Base-by-base conservation (phyloP, 106 monocot genomes). In the Phalaenopsis equestris region DNA sequence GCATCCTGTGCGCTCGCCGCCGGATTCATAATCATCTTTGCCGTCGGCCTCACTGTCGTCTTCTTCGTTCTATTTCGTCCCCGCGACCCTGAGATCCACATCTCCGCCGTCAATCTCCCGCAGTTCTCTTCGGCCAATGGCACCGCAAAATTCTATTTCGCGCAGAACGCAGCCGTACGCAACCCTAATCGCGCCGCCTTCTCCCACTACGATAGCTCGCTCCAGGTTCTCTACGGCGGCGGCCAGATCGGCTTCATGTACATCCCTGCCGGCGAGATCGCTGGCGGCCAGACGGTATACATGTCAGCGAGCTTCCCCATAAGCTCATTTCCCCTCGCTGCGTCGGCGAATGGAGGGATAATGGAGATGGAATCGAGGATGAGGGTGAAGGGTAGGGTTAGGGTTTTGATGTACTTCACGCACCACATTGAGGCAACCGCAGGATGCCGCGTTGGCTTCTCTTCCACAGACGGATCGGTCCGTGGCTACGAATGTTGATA, bases 251-350 rank as follows among this genome's bases (percentile, higher is more conserved):
- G 84, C 4, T 84, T 80, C 80, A 84, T 84, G 84, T 84, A 77
- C 80, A 84, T 84, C 67, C 84, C 84, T 49, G 84, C 84, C 55
- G 84, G 84, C 14, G 67, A 76, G 76, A 80, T 84, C 75, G 76
- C 41, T 43, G 80, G 64, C 39, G 84, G 84, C 3, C 56, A 85
- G 19, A 87, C 90, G 14, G 85, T 87, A 56, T 87, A 73, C 85
- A 90, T 90, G 90, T 83, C 87, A 37, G 85, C 90, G 45, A 85
- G 83, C 81, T 86, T 90, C 81, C 24, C 82, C 68, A 87, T 90
- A 39, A 72, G 77, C 43, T 78, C 82, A 24, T 79, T 87, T 78
- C 87, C 87, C 18, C 77, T 86, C n/a, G 43, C 64, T 11, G 72
- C 67, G 12, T 15, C 76, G 41, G 47, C 55, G 78, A 16, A 8